These are phyloP conservation scores for Fusarium pseudonygamai DNA, from an alignment of 2,329 filamentous ascomycete species.

Conservation along the genomic window DNA sequence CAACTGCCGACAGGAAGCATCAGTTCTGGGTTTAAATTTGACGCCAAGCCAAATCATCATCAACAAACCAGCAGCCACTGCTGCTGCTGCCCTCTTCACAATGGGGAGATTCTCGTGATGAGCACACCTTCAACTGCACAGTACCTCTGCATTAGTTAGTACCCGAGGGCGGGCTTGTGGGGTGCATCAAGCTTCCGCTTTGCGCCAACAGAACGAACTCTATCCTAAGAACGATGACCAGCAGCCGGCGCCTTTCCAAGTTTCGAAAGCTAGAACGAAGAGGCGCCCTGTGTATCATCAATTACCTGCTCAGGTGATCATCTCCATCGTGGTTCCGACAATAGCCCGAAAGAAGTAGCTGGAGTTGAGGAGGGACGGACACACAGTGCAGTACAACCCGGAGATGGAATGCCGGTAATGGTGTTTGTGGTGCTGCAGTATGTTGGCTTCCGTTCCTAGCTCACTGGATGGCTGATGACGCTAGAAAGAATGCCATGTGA, in stretches of 20 bases:
- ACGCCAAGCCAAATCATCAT: slow-evolving; percentile 14
- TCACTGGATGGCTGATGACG: slow-evolving; percentile 16
- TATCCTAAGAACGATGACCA: slow-evolving; percentile 21
- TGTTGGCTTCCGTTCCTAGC: slow-evolving; percentile 24
- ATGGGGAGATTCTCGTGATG: background rate
- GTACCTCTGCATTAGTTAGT: slow-evolving; percentile 33
- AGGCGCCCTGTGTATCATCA: background rate
- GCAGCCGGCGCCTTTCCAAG: background rate
- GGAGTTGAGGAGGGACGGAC: background rate
- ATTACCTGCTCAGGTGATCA: background rate
- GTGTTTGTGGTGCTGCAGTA: slow-evolving; percentile 9
- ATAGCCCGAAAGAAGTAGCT: background rate
- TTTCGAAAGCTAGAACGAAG: slow-evolving; percentile 3
- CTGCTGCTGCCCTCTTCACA: background rate
- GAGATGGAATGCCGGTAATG: slow-evolving; percentile 27
- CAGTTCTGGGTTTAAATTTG: slow-evolving; percentile 1
- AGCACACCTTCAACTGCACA: background rate
- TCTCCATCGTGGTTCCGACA: background rate
- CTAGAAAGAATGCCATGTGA: slow-evolving; percentile 37
- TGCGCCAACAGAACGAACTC: slow-evolving; percentile 30
- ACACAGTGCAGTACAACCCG: slow-evolving; percentile 1
- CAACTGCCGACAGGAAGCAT: slow-evolving; percentile 18
- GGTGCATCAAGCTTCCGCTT: slow-evolving; percentile 25
- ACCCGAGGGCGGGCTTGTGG: slow-evolving; percentile 29
- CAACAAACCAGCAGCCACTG: background rate